phyloP scores from a whole-genome alignment of 805 yeast genomes.

The Ogataea zsoltii region DNA sequence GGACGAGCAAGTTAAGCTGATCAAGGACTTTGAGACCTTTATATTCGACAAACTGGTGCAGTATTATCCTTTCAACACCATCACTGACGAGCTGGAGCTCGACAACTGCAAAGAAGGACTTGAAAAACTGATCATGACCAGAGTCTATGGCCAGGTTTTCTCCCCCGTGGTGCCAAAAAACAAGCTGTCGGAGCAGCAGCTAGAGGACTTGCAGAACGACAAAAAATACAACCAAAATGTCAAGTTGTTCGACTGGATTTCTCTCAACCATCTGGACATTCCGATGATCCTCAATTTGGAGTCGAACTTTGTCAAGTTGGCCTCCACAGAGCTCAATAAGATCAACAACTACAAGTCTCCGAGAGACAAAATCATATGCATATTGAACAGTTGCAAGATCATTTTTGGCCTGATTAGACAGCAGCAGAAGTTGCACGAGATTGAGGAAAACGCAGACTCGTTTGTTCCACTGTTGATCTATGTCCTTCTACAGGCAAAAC shows the following conservation, averaged over 20 bases:
- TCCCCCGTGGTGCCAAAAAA: slow-evolving; percentile 59
- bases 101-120: slow-evolving; percentile 85
- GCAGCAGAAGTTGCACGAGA: slow-evolving; percentile 37
- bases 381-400: slow-evolving; percentile 88
- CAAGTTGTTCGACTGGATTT: slow-evolving; percentile 52
- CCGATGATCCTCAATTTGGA: slow-evolving; percentile 47
- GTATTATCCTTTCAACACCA: slow-evolving; percentile 72
- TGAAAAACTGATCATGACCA: slow-evolving; percentile 89
- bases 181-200: slow-evolving; percentile 54
- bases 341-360: slow-evolving; percentile 88
- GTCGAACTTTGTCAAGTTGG: slow-evolving; percentile 59
- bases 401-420: slow-evolving; percentile 84
- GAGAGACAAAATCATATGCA: slow-evolving; percentile 88
- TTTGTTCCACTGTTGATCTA: slow-evolving; percentile 88
- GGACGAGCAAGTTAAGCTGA: slow-evolving; percentile 74
- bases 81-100: slow-evolving; percentile 56
- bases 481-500: slow-evolving; percentile 69
- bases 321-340: slow-evolving; percentile 72
- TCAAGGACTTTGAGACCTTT: slow-evolving; percentile 74
- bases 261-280: slow-evolving; percentile 78
- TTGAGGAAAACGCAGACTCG: slow-evolving; percentile 87
- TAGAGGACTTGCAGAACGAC: slow-evolving; percentile 66
- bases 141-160: slow-evolving; percentile 74
- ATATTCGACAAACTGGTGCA: slow-evolving; percentile 60
- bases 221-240: slow-evolving; percentile 49